Evolutionary conservation across 106 monocot species (phyloP), one percentile per base, ranked within the genome.

Genomic region (Dioscorea dumetorum): DNA sequence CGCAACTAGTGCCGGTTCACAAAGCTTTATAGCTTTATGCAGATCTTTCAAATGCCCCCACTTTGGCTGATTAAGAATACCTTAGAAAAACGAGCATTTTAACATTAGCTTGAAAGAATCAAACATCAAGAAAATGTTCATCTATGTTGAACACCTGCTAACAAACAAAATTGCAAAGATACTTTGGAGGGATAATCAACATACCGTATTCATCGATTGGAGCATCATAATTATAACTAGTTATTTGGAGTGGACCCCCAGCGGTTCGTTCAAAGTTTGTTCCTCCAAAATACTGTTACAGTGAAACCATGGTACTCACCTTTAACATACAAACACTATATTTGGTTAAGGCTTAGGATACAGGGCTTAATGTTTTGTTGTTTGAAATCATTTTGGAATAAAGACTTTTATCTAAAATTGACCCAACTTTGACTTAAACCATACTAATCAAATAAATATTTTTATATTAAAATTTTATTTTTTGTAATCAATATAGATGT

Each of bases 141-240:
- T 24, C 6, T 19, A 58, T 32, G 31, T 22, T 50, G 31, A 62
- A 59, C 17, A 41, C 22, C 20, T 67, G 33, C 12, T 8, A 18
- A 16, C 17, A 32, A 34, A 32, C 19, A 62, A 62, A 50, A 69
- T n/a, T 41, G 12, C 15, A 69, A 48, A 57, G 50, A 17, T 24
- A 32, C n/a, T n/a, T 23, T 67, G 22, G 32, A 34, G 75, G 5
- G 41, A 10, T 41, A 41, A 50, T 73, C 51, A 18, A 73, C 70
- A 57, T 86, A 97, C 95, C 97, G 79, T 97, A 97, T 77, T 88
- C 91, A 80, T 91, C 91, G 70, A 97, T 84, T 31, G 97, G 92
- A 48, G 97, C 97, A 81, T 97, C 97, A 79, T 97, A 97, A 76
- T 97, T 91, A 83, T 92, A 97, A 73, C 91, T 97, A 60, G 97